Percentiles rank a stretch among this genome's conserved stretches.
Evolutionary conservation across 441 rosid species (phyloP).

Genomic region (Eruca vesicaria): DNA sequence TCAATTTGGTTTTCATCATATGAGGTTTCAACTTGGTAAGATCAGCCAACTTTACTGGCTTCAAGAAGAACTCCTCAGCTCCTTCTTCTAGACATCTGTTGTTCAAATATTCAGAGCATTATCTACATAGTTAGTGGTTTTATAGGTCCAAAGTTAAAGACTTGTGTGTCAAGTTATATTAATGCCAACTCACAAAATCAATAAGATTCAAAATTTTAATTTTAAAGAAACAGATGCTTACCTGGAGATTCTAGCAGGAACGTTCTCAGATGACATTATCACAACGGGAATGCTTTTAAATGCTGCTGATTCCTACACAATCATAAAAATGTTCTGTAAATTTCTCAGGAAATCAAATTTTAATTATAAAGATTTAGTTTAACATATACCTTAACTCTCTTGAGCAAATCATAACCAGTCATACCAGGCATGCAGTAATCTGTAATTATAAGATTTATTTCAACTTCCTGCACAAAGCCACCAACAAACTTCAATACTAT

Average conservation of each 20-base stretch:
- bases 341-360: not conserved
- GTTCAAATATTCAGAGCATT: conserved; percentile 39
- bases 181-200: not conserved
- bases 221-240: conserved; percentile 6
- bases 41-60: conserved; percentile 59
- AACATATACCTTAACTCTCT: conserved; percentile 61
- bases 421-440: conserved; percentile 96
- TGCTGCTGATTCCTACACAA: conserved; percentile 54
- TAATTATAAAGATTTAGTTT: too few species aligned
- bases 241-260: conserved; percentile 58
- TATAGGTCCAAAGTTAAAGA: not conserved
- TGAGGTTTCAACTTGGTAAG: conserved; percentile 51
- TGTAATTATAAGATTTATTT: conserved; percentile 74
- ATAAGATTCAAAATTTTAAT: not conserved
- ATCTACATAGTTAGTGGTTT: not conserved
- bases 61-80: conserved; percentile 67
- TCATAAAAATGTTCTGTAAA: not conserved
- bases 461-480: conserved; percentile 30
- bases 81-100: conserved; percentile 58
- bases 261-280: conserved; percentile 71
- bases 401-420: conserved; percentile 88
- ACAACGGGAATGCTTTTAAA: conserved; percentile 56
- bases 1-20: too few species aligned
- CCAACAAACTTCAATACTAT: not conserved
- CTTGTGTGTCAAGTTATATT: not conserved